phyloP scores from a whole-genome alignment of 768 basidiomycete species.

The Phylloporus arenicola region DNA sequence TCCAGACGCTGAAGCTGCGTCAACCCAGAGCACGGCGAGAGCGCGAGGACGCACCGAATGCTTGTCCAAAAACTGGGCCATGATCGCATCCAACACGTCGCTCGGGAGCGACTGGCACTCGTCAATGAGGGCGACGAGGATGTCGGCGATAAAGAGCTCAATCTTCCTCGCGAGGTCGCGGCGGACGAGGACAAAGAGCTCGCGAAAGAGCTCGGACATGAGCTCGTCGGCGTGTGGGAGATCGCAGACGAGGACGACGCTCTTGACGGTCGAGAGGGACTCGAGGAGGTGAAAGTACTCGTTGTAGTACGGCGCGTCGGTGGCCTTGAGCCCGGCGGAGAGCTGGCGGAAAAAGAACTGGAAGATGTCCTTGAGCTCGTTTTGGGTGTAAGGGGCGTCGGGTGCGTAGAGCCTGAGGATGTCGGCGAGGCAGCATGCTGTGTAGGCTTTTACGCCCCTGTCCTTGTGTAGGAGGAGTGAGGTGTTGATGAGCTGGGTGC shows the following conservation, averaged over 20 bases:
- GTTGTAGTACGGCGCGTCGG: constrained; percentile 80
- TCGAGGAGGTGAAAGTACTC: constrained; percentile 96
- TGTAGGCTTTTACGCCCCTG: constrained; percentile 90
- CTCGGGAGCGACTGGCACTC: constrained; percentile 74
- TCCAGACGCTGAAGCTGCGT: constrained; percentile 48
- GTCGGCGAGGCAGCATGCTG: constrained; percentile 92
- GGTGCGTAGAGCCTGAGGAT: constrained; percentile 91
- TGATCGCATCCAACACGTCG: constrained; percentile 73
- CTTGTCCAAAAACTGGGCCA: constrained; percentile 83
- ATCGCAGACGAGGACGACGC: constrained; percentile 89
- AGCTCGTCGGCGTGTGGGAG: constrained; percentile 83
- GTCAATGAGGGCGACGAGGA: constrained; percentile 84
- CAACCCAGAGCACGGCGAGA: neutral
- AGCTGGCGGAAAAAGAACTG: constrained; percentile 94
- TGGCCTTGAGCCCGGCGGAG: constrained; percentile 61
- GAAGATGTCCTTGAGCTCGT: constrained; percentile 92
- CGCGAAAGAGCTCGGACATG: constrained; percentile 75
- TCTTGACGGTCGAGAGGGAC: constrained; percentile 89
- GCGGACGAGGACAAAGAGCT: constrained; percentile 75
- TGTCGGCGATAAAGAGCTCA: constrained; percentile 82
- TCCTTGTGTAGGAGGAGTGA: constrained; percentile 92
- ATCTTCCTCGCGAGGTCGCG: constrained; percentile 75
- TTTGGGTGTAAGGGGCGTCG: constrained; percentile 89
- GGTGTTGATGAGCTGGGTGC: constrained; percentile 73
- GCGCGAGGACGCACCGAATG: constrained; percentile 49